phyloP scores from a whole-genome alignment of 805 yeast genomes.

The Candida peoriensis region DNA sequence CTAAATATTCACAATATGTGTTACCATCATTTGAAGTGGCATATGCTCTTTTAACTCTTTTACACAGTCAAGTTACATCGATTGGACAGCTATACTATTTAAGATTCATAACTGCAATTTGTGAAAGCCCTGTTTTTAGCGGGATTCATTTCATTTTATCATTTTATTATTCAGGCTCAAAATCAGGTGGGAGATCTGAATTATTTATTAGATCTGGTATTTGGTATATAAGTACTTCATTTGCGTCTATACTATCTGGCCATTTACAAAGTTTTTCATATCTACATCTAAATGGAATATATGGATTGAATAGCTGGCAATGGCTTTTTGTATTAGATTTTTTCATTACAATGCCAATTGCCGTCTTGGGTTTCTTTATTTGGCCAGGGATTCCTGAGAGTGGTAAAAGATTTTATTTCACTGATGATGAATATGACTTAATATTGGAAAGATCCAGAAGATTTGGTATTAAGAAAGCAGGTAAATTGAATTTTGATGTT shows the following conservation, averaged over 20 bases:
- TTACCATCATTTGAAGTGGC: conserved; percentile 39
- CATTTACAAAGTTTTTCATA: conserved; percentile 44
- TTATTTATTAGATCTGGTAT: conserved; percentile 17
- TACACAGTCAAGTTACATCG: conserved; percentile 3
- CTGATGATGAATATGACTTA: conserved; percentile 15
- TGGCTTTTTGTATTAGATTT: conserved; percentile 39
- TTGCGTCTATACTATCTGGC: conserved; percentile 47
- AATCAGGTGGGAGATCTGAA: neutral
- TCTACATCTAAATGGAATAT: conserved; percentile 31
- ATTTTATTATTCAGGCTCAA: neutral
- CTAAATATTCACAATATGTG: conserved; percentile 27
- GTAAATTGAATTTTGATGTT: conserved; percentile 2
- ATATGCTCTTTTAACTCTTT: conserved; percentile 28
- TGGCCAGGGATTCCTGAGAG: conserved; percentile 40
- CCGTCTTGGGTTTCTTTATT: conserved; percentile 32
- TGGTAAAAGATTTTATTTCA: conserved; percentile 2
- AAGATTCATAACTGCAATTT: conserved; percentile 12
- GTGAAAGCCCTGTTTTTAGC: conserved; percentile 7
- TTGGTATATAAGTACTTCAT: conserved; percentile 3
- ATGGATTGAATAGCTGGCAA: conserved; percentile 40
- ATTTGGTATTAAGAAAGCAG: conserved; percentile 11
- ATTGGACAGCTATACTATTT: conserved; percentile 20
- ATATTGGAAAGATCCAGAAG: conserved; percentile 7
- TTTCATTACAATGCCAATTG: conserved; percentile 30
- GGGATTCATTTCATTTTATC: conserved; percentile 2